phyloP scores from a whole-genome alignment of 2,329 filamentous ascomycete genomes.

The Cyclaneusma minus region DNA sequence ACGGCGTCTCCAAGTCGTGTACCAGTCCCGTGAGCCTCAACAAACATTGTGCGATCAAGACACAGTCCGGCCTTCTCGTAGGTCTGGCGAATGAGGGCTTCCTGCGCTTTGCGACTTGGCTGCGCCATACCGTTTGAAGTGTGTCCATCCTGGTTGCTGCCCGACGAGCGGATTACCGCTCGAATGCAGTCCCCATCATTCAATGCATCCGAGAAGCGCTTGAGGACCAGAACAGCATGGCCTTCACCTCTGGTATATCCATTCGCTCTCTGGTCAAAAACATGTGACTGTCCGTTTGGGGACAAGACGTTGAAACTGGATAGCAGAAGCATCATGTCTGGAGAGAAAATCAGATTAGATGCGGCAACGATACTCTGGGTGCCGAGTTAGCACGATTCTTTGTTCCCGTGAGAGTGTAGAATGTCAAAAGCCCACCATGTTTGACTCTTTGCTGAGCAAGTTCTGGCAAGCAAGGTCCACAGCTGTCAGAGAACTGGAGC shows the following conservation, averaged over 20 bases:
- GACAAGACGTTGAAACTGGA: too few species aligned
- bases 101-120: slow-evolving; percentile 18
- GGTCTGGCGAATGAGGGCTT: slow-evolving; percentile 15
- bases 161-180: slow-evolving; percentile 19
- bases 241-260: slow-evolving; percentile 21
- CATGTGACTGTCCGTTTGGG: slow-evolving; percentile 10
- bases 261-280: slow-evolving; percentile 11
- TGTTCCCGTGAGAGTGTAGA: too few species aligned
- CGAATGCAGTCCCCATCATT: slow-evolving; percentile 19
- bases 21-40: slow-evolving; percentile 23
- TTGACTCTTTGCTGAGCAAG: slow-evolving; percentile 27
- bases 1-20: slow-evolving; percentile 21
- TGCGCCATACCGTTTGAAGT: slow-evolving; percentile 21
- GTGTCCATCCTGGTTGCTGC: slow-evolving; percentile 16
- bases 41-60: slow-evolving; percentile 11
- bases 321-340: slow-evolving; percentile 3
- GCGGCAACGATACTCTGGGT: too few species aligned
- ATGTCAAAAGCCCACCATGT: slow-evolving; percentile 19
- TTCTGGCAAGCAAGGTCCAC: slow-evolving; percentile 37
- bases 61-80: slow-evolving; percentile 15
- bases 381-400: too few species aligned
- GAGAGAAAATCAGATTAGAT: slow-evolving; percentile 19
- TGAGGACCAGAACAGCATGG: slow-evolving; percentile 18
- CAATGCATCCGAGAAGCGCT: slow-evolving; percentile 17
- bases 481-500: slow-evolving; percentile 37